Evolutionary conservation across 495 filamentous ascomycete genomes (phyloP).

Genomic region (Eremomyces bilateralis): DNA sequence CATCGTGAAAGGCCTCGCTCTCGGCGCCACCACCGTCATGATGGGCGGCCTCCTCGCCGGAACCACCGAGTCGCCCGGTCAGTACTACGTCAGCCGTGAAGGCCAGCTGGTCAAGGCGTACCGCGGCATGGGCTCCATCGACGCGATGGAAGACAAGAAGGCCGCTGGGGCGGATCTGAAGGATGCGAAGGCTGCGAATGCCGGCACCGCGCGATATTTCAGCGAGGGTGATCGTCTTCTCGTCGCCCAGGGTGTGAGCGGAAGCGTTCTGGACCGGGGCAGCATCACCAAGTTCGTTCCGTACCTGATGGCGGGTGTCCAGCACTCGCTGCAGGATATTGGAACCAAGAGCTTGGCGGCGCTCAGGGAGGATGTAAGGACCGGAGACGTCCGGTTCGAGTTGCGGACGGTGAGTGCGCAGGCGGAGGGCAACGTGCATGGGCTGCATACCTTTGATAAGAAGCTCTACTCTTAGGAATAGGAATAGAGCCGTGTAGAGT

Average conservation of each 20-base stretch:
- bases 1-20: conserved; percentile 91
- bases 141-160: conserved; percentile 99
- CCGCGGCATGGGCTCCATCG: conserved; percentile 94
- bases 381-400: too few relatives aligned
- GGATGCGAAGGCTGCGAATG: conserved; percentile 71
- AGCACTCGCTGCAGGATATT: conserved; percentile 94
- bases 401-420: conserved; percentile 85
- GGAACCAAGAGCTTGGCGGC: conserved; percentile 68
- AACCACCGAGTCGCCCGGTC: conserved; percentile 91
- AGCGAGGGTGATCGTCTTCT: conserved; percentile 85
- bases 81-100: conserved; percentile 86
- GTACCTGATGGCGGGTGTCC: conserved; percentile 82
- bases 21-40: conserved; percentile 93
- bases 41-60: conserved; percentile 96
- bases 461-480: conserved; percentile 85
- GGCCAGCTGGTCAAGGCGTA: conserved; percentile 98
- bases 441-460: conserved; percentile 96
- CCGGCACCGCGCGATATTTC: conserved; percentile 95
- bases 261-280: conserved; percentile 45
- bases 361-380: too few relatives aligned
- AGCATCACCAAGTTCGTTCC: conserved; percentile 87
- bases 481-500: too few relatives aligned
- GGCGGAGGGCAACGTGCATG: conserved; percentile 87
- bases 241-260: conserved; percentile 89
- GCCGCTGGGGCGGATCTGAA: conserved; percentile 48